Conservation (phyloP, 2,329 filamentous ascomycete species). For the Lecanicillium sp. region DNA sequence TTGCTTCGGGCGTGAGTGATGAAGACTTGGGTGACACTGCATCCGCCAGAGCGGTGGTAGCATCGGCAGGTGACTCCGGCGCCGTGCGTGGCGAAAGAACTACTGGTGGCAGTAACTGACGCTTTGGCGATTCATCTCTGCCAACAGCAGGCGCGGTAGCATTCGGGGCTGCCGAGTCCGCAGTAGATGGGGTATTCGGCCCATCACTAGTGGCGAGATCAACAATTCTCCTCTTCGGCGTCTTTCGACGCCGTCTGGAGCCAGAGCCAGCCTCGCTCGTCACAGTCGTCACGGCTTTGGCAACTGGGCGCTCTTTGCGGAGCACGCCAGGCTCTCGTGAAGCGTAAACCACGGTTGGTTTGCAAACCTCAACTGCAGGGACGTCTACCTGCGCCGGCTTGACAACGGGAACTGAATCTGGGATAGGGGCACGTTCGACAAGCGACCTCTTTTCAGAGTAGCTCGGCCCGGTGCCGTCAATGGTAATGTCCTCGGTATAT, state of each 20-base stretch:
- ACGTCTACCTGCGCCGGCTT: slow-evolving; percentile 59
- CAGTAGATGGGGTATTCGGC: slow-evolving; percentile 18
- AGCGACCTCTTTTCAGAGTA: slow-evolving; percentile 80
- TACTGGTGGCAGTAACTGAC: slow-evolving; percentile 22
- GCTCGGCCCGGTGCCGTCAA: slow-evolving; percentile 77
- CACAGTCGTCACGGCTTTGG: slow-evolving; percentile 45
- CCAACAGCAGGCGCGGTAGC: no score
- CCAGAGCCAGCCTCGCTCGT: slow-evolving; percentile 51
- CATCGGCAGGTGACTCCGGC: no score
- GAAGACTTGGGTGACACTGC: neutral
- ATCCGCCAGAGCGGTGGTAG: neutral
- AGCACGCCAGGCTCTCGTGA: slow-evolving; percentile 43
- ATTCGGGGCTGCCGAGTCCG: slow-evolving; percentile 16
- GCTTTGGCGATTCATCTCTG: slow-evolving; percentile 19
- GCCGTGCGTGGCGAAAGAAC: slow-evolving; percentile 11
- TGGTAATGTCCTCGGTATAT: slow-evolving; percentile 81
- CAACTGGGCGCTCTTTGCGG: slow-evolving; percentile 51
- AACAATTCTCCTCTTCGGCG: slow-evolving; percentile 56
- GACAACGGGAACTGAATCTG: slow-evolving; percentile 69
- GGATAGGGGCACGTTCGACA: slow-evolving; percentile 71
- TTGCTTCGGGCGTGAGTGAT: neutral
- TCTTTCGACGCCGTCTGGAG: slow-evolving; percentile 52
- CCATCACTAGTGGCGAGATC: slow-evolving; percentile 51
- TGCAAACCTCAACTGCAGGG: slow-evolving; percentile 58
- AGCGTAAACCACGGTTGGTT: slow-evolving; percentile 51